A percentile compares a stretch with the other conserved stretches of the same genome.
These are phyloP conservation scores for Macrocystidia cucumis DNA, from an alignment of 1,284 basidiomycete genomes.

Conservation along the genomic window DNA sequence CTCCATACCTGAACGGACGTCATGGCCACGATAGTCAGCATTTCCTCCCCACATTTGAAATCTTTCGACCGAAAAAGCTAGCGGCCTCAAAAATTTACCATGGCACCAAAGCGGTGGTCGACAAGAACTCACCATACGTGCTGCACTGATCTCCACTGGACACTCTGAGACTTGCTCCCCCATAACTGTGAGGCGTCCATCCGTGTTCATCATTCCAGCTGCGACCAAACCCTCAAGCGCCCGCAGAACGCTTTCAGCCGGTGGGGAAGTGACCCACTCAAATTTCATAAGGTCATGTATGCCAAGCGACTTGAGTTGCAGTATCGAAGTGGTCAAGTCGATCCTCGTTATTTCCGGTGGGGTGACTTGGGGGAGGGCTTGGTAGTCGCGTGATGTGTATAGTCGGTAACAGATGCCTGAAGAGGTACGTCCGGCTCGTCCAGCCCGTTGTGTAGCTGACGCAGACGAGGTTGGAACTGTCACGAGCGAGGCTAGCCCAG, in stretches of 20 bases:
- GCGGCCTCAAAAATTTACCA: slow-evolving; percentile 11
- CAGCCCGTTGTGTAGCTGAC: slow-evolving; percentile 83
- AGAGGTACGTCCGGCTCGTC: slow-evolving; percentile 86
- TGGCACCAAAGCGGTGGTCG: neutral
- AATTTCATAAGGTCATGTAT: slow-evolving; percentile 96
- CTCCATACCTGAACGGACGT: slow-evolving; percentile 70
- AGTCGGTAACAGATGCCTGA: slow-evolving; percentile 92
- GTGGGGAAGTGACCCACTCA: slow-evolving; percentile 88
- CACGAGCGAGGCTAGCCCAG: slow-evolving; percentile 74
- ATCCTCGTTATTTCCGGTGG: slow-evolving; percentile 86
- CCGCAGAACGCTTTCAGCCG: slow-evolving; percentile 77
- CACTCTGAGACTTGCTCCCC: slow-evolving; percentile 74
- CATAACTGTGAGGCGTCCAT: slow-evolving; percentile 56
- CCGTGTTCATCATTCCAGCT: slow-evolving; percentile 66
- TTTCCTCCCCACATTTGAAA: slow-evolving; percentile 86
- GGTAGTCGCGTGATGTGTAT: slow-evolving; percentile 64
- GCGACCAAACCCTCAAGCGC: slow-evolving; percentile 72
- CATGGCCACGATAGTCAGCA: slow-evolving; percentile 95
- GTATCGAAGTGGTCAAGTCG: slow-evolving; percentile 82
- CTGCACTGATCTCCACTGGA: slow-evolving; percentile 69
- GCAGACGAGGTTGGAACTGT: slow-evolving; percentile 78
- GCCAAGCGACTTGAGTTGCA: slow-evolving; percentile 92
- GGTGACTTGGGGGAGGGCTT: slow-evolving; percentile 57
- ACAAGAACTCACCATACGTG: slow-evolving; percentile 64
- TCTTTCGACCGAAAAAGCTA: slow-evolving; percentile 83